Evolutionary conservation across 2,329 filamentous ascomycete species (phyloP).

Genomic region (Ambrosiella cleistominuta): DNA sequence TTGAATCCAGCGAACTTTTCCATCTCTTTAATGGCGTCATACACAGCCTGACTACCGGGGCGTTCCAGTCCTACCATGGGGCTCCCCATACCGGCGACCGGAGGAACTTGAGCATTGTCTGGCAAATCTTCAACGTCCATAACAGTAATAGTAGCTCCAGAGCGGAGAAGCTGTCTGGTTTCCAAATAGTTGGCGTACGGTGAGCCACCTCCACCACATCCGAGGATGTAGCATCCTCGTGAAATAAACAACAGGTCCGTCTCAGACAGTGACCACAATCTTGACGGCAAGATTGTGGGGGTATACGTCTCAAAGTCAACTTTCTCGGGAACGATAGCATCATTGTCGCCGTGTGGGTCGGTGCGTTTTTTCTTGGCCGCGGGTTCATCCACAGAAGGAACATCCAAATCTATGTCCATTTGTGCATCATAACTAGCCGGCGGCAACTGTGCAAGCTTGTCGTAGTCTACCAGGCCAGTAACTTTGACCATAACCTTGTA

Average conservation of each 20-base stretch:
- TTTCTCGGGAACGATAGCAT: conserved; percentile 13
- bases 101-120: conserved; percentile 15
- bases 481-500: conserved; percentile 16
- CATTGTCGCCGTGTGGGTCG: not conserved
- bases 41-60: conserved; percentile 19
- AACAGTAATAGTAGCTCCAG: conserved; percentile 15
- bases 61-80: conserved; percentile 16
- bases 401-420: not conserved
- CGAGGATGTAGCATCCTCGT: conserved; percentile 17
- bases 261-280: conserved; percentile 15
- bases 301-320: conserved; percentile 25
- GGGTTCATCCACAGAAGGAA: conserved; percentile 1
- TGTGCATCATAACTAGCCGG: not conserved
- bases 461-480: conserved; percentile 14
- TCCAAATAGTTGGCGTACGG: conserved; percentile 16
- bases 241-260: conserved; percentile 16
- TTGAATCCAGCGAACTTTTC: conserved; percentile 23
- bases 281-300: conserved; percentile 24
- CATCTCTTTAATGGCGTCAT: conserved; percentile 32
- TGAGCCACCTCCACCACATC: conserved; percentile 16
- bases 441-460: conserved; percentile 11
- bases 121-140: conserved; percentile 14
- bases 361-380: not conserved
- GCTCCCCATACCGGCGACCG: conserved; percentile 15
- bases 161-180: conserved; percentile 14